Evolutionary conservation across 208 protist genomes (phyloP).

Genomic region (Wallacemonas sp.): DNA sequence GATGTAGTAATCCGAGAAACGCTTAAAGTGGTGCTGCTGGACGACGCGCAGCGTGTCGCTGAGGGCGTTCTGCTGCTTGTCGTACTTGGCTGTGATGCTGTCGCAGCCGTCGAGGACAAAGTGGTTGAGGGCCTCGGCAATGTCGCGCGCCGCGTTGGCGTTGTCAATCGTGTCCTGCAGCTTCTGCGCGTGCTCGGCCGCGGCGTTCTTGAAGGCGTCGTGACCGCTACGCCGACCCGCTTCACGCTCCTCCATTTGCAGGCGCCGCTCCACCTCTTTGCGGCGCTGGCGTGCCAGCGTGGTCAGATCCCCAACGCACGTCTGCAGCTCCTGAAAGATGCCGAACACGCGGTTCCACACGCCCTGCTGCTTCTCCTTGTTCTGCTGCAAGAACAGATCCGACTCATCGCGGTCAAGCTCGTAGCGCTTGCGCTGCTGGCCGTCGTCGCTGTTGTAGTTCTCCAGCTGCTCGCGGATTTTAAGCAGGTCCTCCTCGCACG

Average conservation of each 20-base stretch:
- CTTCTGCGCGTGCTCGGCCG: constrained; percentile 65
- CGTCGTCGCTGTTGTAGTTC: constrained; percentile 88
- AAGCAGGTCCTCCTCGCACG: constrained; percentile 86
- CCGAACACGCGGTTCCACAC: constrained; percentile 88
- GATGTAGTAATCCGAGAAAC: constrained; percentile 91
- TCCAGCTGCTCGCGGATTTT: constrained; percentile 84
- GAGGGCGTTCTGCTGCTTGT: constrained; percentile 83
- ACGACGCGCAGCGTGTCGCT: constrained; percentile 79
- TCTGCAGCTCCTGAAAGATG: constrained; percentile 74
- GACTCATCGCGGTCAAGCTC: constrained; percentile 70
- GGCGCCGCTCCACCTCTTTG: constrained; percentile 73
- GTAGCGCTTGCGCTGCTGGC: constrained; percentile 80
- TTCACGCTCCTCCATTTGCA: constrained; percentile 86
- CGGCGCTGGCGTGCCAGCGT: constrained; percentile 60
- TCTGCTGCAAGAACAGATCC: constrained; percentile 81
- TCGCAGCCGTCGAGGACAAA: constrained; percentile 91
- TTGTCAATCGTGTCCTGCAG: constrained; percentile 87
- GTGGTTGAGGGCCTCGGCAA: constrained; percentile 81
- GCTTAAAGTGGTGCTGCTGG: constrained; percentile 85
- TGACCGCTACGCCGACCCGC: constrained; percentile 80
- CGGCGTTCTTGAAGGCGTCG: constrained; percentile 74
- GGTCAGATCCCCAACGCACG: constrained; percentile 68
- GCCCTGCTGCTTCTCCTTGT: constrained; percentile 89
- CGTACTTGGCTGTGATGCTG: constrained; percentile 82
- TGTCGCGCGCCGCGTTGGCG: constrained; percentile 62